phyloP scores from a whole-genome alignment of 371 early-diverging fungal genomes.

The Conidiobolus incongruus region DNA sequence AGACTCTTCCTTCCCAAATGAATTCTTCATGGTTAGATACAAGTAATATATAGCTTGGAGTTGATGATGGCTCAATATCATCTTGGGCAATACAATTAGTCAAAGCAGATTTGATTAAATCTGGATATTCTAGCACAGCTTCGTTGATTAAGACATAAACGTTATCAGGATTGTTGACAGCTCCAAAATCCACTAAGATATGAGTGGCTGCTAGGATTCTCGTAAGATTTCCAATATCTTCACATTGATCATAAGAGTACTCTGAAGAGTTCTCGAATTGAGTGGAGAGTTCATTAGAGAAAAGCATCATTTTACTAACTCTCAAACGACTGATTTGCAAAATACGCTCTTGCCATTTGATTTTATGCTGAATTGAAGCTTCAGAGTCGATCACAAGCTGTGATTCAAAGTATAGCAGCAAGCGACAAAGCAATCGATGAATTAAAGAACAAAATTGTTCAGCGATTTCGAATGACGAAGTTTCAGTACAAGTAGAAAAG shows the following conservation, averaged over 20 bases:
- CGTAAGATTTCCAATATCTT: no score
- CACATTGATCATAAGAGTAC: conserved; percentile 7
- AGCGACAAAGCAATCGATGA: conserved; percentile 15
- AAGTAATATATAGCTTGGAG: conserved; percentile 23
- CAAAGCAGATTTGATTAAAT: background rate
- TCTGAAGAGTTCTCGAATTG: conserved; percentile 8
- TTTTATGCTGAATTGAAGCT: conserved; percentile 18
- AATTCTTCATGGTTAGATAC: conserved; percentile 28
- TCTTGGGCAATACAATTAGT: no score
- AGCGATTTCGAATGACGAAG: conserved; percentile 50
- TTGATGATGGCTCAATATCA: conserved; percentile 4
- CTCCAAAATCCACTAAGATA: conserved; percentile 9
- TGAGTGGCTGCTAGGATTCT: conserved; percentile 1
- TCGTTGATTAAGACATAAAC: background rate
- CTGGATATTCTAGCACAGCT: background rate
- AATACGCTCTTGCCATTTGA: conserved; percentile 28
- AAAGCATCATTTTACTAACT: conserved; percentile 19
- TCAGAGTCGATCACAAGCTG: conserved; percentile 15
- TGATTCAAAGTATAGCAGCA: conserved; percentile 21
- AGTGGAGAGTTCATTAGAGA: background rate
- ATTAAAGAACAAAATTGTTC: conserved; percentile 40
- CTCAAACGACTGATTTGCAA: conserved; percentile 37
- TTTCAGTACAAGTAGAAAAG: conserved; percentile 40
- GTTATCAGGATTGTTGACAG: background rate
- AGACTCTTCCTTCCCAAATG: conserved; percentile 29